A percentile compares a stretch with the other conserved stretches of the same genome.
These are phyloP conservation scores for Gonapodya prolifera DNA, from an alignment of 192 early-diverging fungal genomes.

Conservation along the genomic window DNA sequence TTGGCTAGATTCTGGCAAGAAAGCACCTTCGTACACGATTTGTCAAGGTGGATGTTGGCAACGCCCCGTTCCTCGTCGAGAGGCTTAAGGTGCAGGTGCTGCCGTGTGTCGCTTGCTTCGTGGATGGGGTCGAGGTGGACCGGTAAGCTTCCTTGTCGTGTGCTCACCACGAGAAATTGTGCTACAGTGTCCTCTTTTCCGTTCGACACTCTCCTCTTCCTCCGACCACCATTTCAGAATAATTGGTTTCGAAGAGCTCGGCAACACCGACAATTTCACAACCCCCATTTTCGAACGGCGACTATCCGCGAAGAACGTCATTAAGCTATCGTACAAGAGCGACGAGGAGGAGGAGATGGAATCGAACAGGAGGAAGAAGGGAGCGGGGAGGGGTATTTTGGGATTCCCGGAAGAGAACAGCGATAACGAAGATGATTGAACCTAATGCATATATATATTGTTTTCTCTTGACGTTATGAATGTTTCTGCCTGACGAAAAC, in stretches of 20 bases:
- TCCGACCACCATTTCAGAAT: conserved; percentile 27
- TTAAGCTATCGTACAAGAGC: too few relatives aligned
- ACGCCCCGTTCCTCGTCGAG: conserved; percentile 82
- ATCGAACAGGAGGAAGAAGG: not conserved
- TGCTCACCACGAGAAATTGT: not conserved
- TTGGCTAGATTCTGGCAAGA: conserved; percentile 39
- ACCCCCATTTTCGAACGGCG: conserved; percentile 64
- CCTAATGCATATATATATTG: too few relatives aligned
- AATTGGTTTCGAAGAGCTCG: conserved; percentile 89
- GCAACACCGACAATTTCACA: conserved; percentile 71
- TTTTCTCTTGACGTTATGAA: too few relatives aligned
- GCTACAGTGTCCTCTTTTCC: too few relatives aligned
- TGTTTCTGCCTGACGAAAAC: too few relatives aligned
- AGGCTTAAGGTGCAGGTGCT: conserved; percentile 75
- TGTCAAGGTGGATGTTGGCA: conserved; percentile 73
- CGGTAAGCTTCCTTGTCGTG: conserved; percentile 21
- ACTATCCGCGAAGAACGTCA: conserved; percentile 31
- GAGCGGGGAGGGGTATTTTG: not conserved
- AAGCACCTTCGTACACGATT: conserved; percentile 80
- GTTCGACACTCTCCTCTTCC: too few relatives aligned
- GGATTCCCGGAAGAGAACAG: not conserved
- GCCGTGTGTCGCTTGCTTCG: conserved; percentile 73
- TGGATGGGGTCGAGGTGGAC: conserved; percentile 62
- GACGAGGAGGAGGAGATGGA: too few relatives aligned
- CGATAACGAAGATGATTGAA: not conserved